Evolutionary conservation across 768 basidiomycete genomes (phyloP).

Genomic region (Lactarius akahatsu): DNA sequence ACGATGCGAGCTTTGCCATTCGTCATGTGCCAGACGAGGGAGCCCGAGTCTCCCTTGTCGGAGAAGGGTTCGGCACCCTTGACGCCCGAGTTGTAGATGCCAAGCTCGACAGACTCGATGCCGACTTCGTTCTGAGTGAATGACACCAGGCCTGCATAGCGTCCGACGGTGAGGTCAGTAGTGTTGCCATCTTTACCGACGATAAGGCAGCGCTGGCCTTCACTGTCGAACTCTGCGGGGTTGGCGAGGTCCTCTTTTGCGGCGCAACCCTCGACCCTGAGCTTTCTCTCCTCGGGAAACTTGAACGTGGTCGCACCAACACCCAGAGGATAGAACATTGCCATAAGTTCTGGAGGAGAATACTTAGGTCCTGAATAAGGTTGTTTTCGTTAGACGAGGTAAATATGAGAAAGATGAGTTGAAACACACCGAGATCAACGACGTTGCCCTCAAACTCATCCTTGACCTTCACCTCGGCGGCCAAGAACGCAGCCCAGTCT

Average conservation of each 20-base stretch:
- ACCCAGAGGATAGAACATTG: background rate
- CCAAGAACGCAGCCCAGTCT: conserved; percentile 11
- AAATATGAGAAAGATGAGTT: conserved; percentile 1
- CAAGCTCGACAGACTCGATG: conserved; percentile 3
- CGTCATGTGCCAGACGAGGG: background rate
- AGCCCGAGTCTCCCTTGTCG: conserved; percentile 7
- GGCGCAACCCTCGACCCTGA: too few relatives aligned
- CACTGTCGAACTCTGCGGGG: background rate
- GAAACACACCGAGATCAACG: conserved; percentile 9
- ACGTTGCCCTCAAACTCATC: conserved; percentile 6
- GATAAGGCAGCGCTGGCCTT: conserved; percentile 12
- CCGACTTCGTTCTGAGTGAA: background rate
- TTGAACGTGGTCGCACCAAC: background rate
- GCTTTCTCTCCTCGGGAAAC: too few relatives aligned
- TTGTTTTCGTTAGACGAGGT: background rate
- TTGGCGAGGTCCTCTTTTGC: background rate
- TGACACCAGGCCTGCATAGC: conserved; percentile 1
- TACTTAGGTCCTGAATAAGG: conserved; percentile 14
- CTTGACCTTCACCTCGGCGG: conserved; percentile 6
- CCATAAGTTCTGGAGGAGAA: background rate
- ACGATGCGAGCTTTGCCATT: background rate
- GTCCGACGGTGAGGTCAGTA: background rate
- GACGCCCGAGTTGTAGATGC: background rate
- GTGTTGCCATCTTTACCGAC: conserved; percentile 4
- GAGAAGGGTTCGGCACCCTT: background rate